Percentiles rank a stretch among this genome's conserved stretches.
Evolutionary conservation across 2,329 filamentous ascomycete genomes (phyloP).

Genomic region (Chaetomiaceae sp.): DNA sequence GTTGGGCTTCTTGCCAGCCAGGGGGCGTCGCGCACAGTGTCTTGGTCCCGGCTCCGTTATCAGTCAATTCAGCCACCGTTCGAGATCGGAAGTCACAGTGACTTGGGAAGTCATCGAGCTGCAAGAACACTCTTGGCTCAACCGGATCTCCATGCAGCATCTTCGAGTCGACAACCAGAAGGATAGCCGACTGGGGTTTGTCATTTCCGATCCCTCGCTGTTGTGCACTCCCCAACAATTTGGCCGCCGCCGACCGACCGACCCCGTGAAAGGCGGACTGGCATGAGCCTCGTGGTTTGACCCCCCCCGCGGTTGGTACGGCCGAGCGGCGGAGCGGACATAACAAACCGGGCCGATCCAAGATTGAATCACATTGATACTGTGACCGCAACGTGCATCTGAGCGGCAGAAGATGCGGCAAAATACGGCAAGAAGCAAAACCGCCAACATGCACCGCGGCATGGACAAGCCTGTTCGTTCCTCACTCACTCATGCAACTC

Average conservation of each 20-base stretch:
- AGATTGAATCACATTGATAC: not conserved
- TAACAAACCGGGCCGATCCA: not conserved
- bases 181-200: conserved; percentile 2
- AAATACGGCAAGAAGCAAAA: not conserved
- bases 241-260: not conserved
- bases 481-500: too few species aligned
- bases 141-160: not conserved
- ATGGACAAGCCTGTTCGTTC: not conserved
- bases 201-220: not conserved
- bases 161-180: not conserved
- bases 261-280: not conserved
- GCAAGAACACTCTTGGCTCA: too few species aligned
- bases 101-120: too few species aligned
- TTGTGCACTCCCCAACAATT: not conserved
- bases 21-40: conserved; percentile 4
- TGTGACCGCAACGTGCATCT: not conserved
- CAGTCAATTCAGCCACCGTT: not conserved
- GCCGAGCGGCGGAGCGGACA: not conserved
- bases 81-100: conserved; percentile 4
- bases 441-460: not conserved
- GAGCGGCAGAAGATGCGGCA: not conserved
- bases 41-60: not conserved
- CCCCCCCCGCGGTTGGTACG: not conserved
- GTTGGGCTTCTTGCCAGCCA: not conserved
- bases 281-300: not conserved